A percentile compares a stretch with the other conserved stretches of the same genome.
Evolutionary conservation across 2,329 filamentous ascomycete species (phyloP).

Genomic region (Trichoderma sp.): DNA sequence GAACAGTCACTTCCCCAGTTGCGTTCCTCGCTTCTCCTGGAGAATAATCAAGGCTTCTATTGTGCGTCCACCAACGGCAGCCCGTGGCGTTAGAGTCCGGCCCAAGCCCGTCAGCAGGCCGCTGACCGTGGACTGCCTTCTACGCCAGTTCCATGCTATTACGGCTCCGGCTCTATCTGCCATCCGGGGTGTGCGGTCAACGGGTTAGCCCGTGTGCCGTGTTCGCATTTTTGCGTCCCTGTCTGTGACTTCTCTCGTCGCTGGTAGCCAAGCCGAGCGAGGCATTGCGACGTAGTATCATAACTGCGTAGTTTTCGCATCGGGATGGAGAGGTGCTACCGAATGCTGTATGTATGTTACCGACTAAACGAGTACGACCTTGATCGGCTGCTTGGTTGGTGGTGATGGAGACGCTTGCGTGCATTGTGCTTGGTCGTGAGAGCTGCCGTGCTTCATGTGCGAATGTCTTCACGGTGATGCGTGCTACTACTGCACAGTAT

Average conservation of each 20-base stretch:
- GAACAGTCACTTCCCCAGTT: too few relatives aligned
- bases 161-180: constrained; percentile 1
- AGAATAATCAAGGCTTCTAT: neutral
- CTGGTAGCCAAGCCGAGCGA: too few relatives aligned
- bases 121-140: constrained; percentile 6
- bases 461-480: neutral
- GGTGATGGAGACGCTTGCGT: constrained; percentile 6
- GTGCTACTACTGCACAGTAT: neutral
- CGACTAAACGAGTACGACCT: neutral
- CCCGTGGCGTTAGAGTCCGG: constrained; percentile 17
- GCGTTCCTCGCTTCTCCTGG: neutral
- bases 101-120: constrained; percentile 20
- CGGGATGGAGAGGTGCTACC: neutral
- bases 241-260: too few relatives aligned
- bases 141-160: neutral
- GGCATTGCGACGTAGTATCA: neutral
- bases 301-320: neutral
- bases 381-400: constrained; percentile 2
- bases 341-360: neutral
- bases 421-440: neutral
- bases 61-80: constrained; percentile 8
- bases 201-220: constrained; percentile 15
- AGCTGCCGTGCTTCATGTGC: neutral
- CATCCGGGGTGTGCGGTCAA: constrained; percentile 14
- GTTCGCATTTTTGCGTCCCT: neutral